phyloP scores from a whole-genome alignment of 768 basidiomycete genomes.

The Russula lepida region DNA sequence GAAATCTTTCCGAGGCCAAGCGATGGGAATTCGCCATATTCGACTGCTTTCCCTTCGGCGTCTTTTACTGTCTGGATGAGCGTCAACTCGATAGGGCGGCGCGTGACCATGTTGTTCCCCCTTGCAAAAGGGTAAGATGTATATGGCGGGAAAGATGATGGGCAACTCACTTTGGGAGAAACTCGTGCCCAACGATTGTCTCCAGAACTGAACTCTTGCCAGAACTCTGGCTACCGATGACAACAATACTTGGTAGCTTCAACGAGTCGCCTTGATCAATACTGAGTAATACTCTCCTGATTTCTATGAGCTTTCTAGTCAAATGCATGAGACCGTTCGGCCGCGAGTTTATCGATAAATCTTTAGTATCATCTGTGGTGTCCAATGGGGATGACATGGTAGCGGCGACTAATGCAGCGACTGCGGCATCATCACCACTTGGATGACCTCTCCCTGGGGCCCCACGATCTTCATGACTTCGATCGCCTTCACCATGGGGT shows the following conservation, averaged over 20 bases:
- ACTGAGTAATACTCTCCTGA: slow-evolving; percentile 86
- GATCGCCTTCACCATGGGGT: slow-evolving; percentile 24
- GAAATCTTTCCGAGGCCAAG: slow-evolving; percentile 85
- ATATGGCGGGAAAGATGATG: neutral
- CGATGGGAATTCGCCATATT: slow-evolving; percentile 92
- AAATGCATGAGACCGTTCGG: slow-evolving; percentile 89
- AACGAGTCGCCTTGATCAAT: slow-evolving; percentile 94
- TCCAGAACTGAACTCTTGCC: slow-evolving; percentile 98
- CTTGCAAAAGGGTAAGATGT: slow-evolving; percentile 34
- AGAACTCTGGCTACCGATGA: slow-evolving; percentile 96
- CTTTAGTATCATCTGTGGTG: slow-evolving; percentile 31
- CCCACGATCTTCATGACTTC: slow-evolving; percentile 30
- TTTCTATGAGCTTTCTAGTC: slow-evolving; percentile 92
- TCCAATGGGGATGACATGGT: slow-evolving; percentile 73
- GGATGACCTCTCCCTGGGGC: slow-evolving; percentile 37
- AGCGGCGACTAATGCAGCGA: slow-evolving; percentile 71
- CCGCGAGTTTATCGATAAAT: slow-evolving; percentile 35
- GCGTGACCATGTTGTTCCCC: slow-evolving; percentile 99
- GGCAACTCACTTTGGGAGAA: slow-evolving; percentile 86
- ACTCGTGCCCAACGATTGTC: slow-evolving; percentile 95
- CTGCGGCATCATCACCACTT: slow-evolving; percentile 47
- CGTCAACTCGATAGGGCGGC: slow-evolving; percentile 95
- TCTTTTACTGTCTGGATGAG: slow-evolving; percentile 80
- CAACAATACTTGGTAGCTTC: slow-evolving; percentile 95
- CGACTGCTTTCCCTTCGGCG: slow-evolving; percentile 47